A percentile compares a stretch with the other conserved stretches of the same genome.
Conservation (phyloP, 352 stramenopile species). For the Pythium folliculosum region DNA sequence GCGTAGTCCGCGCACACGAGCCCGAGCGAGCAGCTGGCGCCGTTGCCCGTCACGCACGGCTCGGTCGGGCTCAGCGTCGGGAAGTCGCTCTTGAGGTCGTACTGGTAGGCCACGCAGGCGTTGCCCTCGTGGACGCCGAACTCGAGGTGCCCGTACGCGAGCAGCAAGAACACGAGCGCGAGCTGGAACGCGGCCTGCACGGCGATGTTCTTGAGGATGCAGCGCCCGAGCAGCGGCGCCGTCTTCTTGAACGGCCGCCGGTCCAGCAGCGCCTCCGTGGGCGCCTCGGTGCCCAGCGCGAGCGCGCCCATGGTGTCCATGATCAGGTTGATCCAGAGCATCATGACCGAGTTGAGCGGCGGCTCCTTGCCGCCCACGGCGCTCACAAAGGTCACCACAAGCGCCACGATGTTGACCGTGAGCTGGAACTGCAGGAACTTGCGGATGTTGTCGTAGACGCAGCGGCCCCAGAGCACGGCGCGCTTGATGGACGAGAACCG, state of each 20-base stretch:
- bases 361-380: constrained; percentile 84
- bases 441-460: constrained; percentile 85
- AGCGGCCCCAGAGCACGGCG: constrained; percentile 76
- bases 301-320: constrained; percentile 85
- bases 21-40: constrained; percentile 42
- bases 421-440: constrained; percentile 88
- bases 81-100: constrained; percentile 55
- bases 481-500: constrained; percentile 84
- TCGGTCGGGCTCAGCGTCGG: constrained; percentile 33
- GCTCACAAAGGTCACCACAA: constrained; percentile 78
- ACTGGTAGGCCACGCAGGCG: constrained; percentile 44
- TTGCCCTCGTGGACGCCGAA: constrained; percentile 71
- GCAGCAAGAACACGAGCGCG: constrained; percentile 81
- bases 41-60: constrained; percentile 51
- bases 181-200: constrained; percentile 80
- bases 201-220: constrained; percentile 79
- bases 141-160: constrained; percentile 52
- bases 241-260: constrained; percentile 75
- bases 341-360: constrained; percentile 84
- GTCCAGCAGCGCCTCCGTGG: constrained; percentile 63
- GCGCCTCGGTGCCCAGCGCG: constrained; percentile 69
- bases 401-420: constrained; percentile 81
- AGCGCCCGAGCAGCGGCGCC: constrained; percentile 50
- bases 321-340: constrained; percentile 89
- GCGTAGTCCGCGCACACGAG: constrained; percentile 67